A percentile compares a stretch with the other conserved stretches of the same genome.
These are phyloP conservation scores for Aegle marmelos DNA, from an alignment of 345 rosid species.

Conservation along the genomic window DNA sequence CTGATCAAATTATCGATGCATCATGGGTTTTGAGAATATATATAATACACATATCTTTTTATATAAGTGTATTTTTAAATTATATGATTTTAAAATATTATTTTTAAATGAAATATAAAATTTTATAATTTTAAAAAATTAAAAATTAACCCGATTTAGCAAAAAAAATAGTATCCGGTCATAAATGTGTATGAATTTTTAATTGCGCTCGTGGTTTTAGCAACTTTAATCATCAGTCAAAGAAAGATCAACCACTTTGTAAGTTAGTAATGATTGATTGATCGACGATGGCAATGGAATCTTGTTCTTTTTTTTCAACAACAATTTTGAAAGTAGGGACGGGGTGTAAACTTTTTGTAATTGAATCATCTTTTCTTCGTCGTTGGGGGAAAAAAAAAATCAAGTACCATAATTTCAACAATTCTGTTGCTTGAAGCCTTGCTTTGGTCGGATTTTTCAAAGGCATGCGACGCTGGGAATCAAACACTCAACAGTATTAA, in stretches of 20 bases:
- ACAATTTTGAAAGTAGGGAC: not conserved
- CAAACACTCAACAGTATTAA: not conserved
- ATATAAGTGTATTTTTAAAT: too few relatives aligned
- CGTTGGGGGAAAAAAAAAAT: too few relatives aligned
- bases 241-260: not conserved
- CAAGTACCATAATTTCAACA: constrained; percentile 1
- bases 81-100: too few relatives aligned
- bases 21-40: too few relatives aligned
- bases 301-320: not conserved
- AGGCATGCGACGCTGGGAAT: not conserved
- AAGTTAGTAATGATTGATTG: not conserved
- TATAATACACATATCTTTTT: too few relatives aligned
- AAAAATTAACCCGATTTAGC: too few relatives aligned
- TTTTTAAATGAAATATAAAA: too few relatives aligned
- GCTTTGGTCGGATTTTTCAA: not conserved
- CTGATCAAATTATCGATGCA: too few relatives aligned
- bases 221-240: not conserved
- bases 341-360: not conserved
- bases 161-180: too few relatives aligned
- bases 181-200: too few relatives aligned
- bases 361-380: not conserved
- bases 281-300: not conserved
- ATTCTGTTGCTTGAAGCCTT: not conserved
- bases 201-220: not conserved
- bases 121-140: too few relatives aligned